These are phyloP conservation scores for Fusarium staphyleae DNA, from an alignment of 2,329 filamentous ascomycete genomes.

Conservation along the genomic window DNA sequence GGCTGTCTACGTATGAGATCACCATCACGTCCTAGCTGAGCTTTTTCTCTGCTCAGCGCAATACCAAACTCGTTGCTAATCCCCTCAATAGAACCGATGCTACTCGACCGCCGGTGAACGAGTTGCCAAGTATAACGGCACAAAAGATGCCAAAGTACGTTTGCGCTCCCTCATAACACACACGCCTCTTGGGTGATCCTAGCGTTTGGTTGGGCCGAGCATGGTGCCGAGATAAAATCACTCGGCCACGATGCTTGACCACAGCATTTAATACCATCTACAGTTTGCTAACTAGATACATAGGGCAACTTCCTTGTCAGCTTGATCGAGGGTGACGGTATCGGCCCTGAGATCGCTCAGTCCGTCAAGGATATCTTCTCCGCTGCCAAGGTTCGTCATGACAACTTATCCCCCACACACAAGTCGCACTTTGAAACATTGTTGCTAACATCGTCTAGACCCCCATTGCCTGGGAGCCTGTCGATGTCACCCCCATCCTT, in stretches of 20 bases:
- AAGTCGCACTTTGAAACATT: neutral
- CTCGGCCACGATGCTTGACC: constrained; percentile 45
- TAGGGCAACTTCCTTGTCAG: constrained; percentile 96
- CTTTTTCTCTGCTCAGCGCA: constrained; percentile 14
- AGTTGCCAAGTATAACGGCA: constrained; percentile 92
- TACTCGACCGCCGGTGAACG: constrained; percentile 72
- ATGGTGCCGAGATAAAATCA: constrained; percentile 49
- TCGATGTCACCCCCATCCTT: constrained; percentile 92
- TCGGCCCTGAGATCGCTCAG: constrained; percentile 96
- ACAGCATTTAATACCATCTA: constrained; percentile 22
- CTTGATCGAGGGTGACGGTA: constrained; percentile 98
- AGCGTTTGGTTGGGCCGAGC: constrained; percentile 40
- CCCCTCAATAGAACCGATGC: constrained; percentile 57
- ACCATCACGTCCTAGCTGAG: constrained; percentile 22
- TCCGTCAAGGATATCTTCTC: constrained; percentile 99
- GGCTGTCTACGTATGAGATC: constrained; percentile 47
- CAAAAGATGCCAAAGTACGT: constrained; percentile 86
- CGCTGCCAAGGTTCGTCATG: constrained; percentile 79
- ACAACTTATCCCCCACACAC: constrained; percentile 12
- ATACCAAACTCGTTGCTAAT: constrained; percentile 29
- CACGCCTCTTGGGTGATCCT: constrained; percentile 10
- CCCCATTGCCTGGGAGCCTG: constrained; percentile 95
- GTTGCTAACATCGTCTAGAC: constrained; percentile 58
- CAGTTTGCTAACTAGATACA: constrained; percentile 38
- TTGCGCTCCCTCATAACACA: constrained; percentile 28